These are phyloP conservation scores for Trichoderma asperellum DNA, from an alignment of 2,329 filamentous ascomycete species.

Conservation along the genomic window DNA sequence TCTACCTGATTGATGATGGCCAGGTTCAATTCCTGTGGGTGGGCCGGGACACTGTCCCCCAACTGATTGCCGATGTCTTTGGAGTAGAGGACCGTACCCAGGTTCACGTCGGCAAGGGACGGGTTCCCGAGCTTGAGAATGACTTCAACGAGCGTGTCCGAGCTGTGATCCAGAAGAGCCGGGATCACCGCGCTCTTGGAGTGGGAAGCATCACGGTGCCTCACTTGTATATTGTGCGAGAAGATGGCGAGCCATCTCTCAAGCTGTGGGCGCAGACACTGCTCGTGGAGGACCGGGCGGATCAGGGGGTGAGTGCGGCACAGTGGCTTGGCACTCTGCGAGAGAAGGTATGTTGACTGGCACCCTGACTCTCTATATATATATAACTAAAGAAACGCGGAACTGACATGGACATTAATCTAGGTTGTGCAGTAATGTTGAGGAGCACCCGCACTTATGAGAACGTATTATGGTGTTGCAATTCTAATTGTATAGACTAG, in stretches of 20 bases:
- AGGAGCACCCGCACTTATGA: neutral
- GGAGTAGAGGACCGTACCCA: conserved; percentile 81
- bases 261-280: conserved; percentile 97
- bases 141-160: conserved; percentile 96
- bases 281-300: conserved; percentile 90
- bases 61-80: conserved; percentile 88
- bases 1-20: conserved; percentile 96
- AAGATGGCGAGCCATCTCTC: conserved; percentile 93
- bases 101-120: conserved; percentile 88
- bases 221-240: conserved; percentile 88
- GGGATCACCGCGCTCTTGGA: conserved; percentile 81
- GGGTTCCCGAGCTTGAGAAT: conserved; percentile 84
- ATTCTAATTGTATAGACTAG: conserved; percentile 26
- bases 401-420: neutral
- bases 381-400: no score
- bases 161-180: conserved; percentile 87
- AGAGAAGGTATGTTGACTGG: conserved; percentile 76
- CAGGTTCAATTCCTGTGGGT: conserved; percentile 98
- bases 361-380: neutral
- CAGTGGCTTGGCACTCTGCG: conserved; percentile 91
- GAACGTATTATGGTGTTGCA: neutral
- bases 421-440: conserved; percentile 28
- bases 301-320: conserved; percentile 88
- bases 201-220: conserved; percentile 93
- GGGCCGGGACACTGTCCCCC: conserved; percentile 87